Conservation (phyloP, 257 asterid species). For the Nicotiana otophora region DNA sequence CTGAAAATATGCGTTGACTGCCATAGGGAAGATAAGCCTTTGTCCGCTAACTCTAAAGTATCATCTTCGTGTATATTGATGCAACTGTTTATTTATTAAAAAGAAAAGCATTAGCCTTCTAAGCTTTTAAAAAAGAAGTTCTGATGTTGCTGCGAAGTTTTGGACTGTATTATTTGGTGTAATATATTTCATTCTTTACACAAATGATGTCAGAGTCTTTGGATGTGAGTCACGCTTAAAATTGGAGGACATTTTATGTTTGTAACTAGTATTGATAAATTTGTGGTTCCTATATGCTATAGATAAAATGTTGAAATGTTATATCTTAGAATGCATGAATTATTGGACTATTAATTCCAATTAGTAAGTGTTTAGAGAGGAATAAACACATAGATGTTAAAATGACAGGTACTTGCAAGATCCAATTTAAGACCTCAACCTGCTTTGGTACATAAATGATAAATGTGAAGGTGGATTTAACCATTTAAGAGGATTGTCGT, state of each 20-base stretch:
- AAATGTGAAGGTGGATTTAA: neutral
- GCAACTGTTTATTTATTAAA: neutral
- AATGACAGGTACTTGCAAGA: neutral
- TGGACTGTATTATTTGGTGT: neutral
- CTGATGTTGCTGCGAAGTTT: neutral
- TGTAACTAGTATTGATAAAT: neutral
- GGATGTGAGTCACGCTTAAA: neutral
- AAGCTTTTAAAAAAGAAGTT: no score
- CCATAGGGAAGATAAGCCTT: neutral
- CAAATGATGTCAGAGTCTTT: neutral
- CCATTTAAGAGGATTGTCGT: neutral
- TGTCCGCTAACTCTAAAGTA: neutral
- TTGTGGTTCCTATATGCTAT: neutral
- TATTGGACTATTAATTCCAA: neutral
- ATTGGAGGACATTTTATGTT: neutral
- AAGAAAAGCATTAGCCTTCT: neutral
- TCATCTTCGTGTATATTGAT: neutral
- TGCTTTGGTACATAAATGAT: neutral
- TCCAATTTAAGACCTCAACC: neutral
- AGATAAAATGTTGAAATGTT: neutral
- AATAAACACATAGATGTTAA: neutral
- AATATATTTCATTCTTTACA: neutral
- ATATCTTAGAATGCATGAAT: neutral
- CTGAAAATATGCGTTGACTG: neutral
- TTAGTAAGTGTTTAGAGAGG: neutral